A percentile compares a stretch with the other conserved stretches of the same genome.
Evolutionary conservation across 2,329 filamentous ascomycete species (phyloP).

Genomic region (Chaetomiaceae sp.): DNA sequence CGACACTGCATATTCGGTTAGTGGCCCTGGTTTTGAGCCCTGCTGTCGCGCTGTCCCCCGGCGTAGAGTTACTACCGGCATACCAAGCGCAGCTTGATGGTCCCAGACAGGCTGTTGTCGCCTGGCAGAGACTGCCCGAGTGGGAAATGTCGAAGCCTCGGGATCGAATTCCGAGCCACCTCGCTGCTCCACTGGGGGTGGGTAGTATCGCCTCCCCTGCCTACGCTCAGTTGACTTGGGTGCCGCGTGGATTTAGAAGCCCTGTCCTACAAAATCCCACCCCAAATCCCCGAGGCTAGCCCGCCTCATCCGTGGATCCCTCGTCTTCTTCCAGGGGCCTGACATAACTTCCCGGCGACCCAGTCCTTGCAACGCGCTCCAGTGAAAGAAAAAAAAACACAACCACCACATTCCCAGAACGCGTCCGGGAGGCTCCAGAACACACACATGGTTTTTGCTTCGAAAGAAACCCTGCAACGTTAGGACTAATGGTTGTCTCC

Average conservation of each 20-base stretch:
- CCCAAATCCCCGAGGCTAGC: conserved; percentile 37
- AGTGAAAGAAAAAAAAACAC: conserved; percentile 17
- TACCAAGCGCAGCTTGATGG: too few relatives aligned
- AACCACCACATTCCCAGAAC: conserved; percentile 25
- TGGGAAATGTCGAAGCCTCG: conserved; percentile 34
- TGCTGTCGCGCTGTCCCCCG: conserved; percentile 1
- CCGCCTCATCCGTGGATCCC: conserved; percentile 45
- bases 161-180: conserved; percentile 32
- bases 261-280: conserved; percentile 25
- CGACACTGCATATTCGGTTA: conserved; percentile 25
- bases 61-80: conserved; percentile 9
- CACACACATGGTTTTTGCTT: conserved; percentile 17
- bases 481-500: conserved; percentile 52
- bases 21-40: conserved; percentile 14
- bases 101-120: conserved; percentile 24
- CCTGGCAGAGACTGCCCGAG: conserved; percentile 25
- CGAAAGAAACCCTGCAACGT: conserved; percentile 19
- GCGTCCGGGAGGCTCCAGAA: conserved; percentile 21
- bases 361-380: conserved; percentile 28
- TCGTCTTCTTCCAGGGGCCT: conserved; percentile 34
- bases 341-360: conserved; percentile 26
- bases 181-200: conserved; percentile 20
- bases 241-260: conserved; percentile 21
- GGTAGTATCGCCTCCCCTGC: conserved; percentile 19
- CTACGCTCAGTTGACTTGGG: conserved; percentile 18